A percentile compares a stretch with the other conserved stretches of the same genome.
These are phyloP conservation scores for Spathaspora boniae DNA, from an alignment of 805 yeast genomes.

Conservation along the genomic window DNA sequence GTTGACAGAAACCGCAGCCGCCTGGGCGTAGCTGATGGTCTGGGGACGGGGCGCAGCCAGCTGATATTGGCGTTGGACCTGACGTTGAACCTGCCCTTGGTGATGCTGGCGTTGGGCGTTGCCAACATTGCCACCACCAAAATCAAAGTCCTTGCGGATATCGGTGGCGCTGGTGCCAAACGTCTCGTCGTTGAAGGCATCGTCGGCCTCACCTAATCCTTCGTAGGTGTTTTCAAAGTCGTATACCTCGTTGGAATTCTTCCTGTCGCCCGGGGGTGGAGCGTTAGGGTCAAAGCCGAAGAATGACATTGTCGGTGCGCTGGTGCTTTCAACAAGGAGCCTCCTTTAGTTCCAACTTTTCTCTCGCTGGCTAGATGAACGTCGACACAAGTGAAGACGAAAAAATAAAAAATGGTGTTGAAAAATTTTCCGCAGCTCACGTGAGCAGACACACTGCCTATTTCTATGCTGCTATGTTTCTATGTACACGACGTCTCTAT, in stretches of 20 bases:
- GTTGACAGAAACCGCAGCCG: constrained; percentile 29
- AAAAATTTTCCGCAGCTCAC: too few species aligned
- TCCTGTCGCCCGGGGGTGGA: constrained; percentile 21
- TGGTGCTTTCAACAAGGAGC: too few species aligned
- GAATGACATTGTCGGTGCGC: constrained; percentile 56
- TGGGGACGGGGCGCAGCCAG: constrained; percentile 18
- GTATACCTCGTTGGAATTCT: constrained; percentile 33
- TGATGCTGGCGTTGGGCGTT: constrained; percentile 9
- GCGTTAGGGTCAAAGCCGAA: constrained; percentile 60
- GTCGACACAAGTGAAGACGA: too few species aligned
- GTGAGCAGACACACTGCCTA: too few species aligned
- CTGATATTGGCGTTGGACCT: too few species aligned
- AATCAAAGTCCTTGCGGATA: constrained; percentile 63
- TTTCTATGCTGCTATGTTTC: too few species aligned
- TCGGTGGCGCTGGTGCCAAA: constrained; percentile 52
- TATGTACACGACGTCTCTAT: too few species aligned
- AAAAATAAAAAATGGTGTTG: too few species aligned
- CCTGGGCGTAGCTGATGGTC: constrained; percentile 39
- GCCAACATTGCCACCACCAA: constrained; percentile 34
- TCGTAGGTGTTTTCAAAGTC: constrained; percentile 85
- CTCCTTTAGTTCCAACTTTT: too few species aligned
- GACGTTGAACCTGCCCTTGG: constrained; percentile 3
- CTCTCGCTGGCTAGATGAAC: too few species aligned
- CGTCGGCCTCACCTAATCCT: constrained; percentile 76
- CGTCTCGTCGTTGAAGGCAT: constrained; percentile 77